Evolutionary conservation across 2,329 filamentous ascomycete species (phyloP).

Genomic region (Beauveria sp.): DNA sequence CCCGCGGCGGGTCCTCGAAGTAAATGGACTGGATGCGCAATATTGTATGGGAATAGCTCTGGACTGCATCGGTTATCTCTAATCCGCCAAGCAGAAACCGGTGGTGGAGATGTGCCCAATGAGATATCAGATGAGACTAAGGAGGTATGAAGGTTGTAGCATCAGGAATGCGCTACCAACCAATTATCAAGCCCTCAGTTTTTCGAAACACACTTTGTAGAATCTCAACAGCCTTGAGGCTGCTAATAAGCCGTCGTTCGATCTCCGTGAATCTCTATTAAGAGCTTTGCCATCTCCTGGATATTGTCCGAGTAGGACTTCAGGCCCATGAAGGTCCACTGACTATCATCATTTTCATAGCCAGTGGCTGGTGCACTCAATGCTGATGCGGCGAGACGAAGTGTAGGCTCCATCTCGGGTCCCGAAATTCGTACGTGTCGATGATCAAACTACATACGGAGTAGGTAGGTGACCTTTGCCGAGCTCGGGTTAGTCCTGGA

Average conservation of each 20-base stretch:
- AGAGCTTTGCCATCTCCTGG: constrained; percentile 1
- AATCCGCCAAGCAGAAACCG: neutral
- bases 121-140: neutral
- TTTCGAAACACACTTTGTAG: neutral
- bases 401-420: constrained; percentile 1
- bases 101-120: neutral
- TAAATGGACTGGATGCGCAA: constrained; percentile 13
- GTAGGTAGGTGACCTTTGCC: too few relatives aligned
- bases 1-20: constrained; percentile 12
- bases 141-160: neutral
- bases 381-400: neutral
- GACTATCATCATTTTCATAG: constrained; percentile 1
- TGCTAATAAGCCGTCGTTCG: constrained; percentile 1
- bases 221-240: constrained; percentile 5
- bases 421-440: too few relatives aligned
- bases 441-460: too few relatives aligned
- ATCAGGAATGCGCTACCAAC: neutral
- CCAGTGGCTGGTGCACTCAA: constrained; percentile 4
- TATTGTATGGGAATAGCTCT: constrained; percentile 13
- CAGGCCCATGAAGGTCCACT: neutral
- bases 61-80: neutral
- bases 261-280: neutral
- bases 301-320: neutral
- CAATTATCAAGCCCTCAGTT: neutral
- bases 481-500: too few relatives aligned